Percentiles rank a stretch among this genome's conserved stretches.
phyloP scores from a whole-genome alignment of 257 asterid genomes.

The Asclepias syriaca region DNA sequence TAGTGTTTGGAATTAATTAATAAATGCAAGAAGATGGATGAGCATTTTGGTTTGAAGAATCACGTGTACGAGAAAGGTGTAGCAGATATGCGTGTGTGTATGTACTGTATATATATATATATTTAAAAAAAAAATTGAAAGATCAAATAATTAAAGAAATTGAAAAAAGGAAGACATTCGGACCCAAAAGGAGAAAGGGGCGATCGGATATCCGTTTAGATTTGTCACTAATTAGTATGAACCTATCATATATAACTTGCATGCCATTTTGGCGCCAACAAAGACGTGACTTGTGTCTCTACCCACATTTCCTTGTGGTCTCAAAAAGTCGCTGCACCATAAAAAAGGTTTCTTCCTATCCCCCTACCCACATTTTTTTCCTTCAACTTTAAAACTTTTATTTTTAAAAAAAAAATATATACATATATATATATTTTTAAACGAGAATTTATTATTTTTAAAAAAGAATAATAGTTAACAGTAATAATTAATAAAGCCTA shows the following conservation, averaged over 20 bases:
- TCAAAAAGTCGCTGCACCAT: conserved; percentile 18
- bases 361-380: too few species aligned
- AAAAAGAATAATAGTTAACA: too few species aligned
- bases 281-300: conserved; percentile 17
- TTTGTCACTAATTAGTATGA: conserved; percentile 8
- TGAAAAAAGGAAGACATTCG: conserved; percentile 16
- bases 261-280: conserved; percentile 18
- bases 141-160: too few species aligned
- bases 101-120: background rate
- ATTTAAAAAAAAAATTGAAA: too few species aligned
- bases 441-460: too few species aligned
- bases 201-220: conserved; percentile 3
- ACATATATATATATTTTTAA: too few species aligned
- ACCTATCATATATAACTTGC: conserved; percentile 8
- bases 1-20: background rate
- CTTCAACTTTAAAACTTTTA: too few species aligned
- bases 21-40: conserved; percentile 8
- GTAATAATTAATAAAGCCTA: conserved; percentile 35
- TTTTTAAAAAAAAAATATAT: too few species aligned
- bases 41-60: conserved; percentile 4
- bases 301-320: conserved; percentile 8
- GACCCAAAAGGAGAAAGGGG: conserved; percentile 2
- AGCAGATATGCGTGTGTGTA: background rate
- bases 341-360: background rate
- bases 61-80: background rate